A percentile compares a stretch with the other conserved stretches of the same genome.
These are phyloP conservation scores for Candida sp. DNA, from an alignment of 1,139 yeast genomes.

Conservation along the genomic window DNA sequence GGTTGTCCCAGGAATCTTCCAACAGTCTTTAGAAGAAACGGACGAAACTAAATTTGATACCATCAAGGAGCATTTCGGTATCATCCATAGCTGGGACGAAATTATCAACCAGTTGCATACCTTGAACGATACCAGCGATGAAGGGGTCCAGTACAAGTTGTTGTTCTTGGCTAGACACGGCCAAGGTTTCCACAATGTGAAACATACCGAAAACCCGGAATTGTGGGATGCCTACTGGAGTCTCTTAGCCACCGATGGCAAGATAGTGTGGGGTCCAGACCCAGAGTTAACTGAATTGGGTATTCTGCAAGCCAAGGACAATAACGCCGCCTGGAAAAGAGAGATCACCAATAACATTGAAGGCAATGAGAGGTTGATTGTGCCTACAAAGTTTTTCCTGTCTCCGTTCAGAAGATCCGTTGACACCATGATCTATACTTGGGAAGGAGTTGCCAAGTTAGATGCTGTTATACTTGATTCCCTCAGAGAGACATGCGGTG, in stretches of 20 bases:
- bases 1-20: conserved; percentile 39
- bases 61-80: conserved; percentile 44
- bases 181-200: conserved; percentile 50
- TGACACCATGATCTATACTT: conserved; percentile 39
- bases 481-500: conserved; percentile 44
- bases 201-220: conserved; percentile 45
- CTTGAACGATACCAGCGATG: conserved; percentile 29
- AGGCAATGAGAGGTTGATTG: conserved; percentile 19
- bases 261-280: conserved; percentile 52
- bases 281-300: conserved; percentile 49
- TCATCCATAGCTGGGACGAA: conserved; percentile 35
- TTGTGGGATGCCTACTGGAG: conserved; percentile 51
- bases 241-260: conserved; percentile 45
- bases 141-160: conserved; percentile 32
- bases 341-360: conserved; percentile 20
- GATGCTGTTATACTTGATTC: conserved; percentile 26
- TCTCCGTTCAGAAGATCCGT: conserved; percentile 44
- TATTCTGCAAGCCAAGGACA: conserved; percentile 39
- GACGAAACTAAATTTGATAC: conserved; percentile 44
- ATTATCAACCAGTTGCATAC: conserved; percentile 25
- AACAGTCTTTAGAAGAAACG: conserved; percentile 40
- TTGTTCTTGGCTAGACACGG: conserved; percentile 51
- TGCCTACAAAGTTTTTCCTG: conserved; percentile 35
- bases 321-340: conserved; percentile 26
- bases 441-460: conserved; percentile 34